These are phyloP conservation scores for Kappamyces sp. DNA, from an alignment of 192 early-diverging fungal genomes.

Conservation along the genomic window DNA sequence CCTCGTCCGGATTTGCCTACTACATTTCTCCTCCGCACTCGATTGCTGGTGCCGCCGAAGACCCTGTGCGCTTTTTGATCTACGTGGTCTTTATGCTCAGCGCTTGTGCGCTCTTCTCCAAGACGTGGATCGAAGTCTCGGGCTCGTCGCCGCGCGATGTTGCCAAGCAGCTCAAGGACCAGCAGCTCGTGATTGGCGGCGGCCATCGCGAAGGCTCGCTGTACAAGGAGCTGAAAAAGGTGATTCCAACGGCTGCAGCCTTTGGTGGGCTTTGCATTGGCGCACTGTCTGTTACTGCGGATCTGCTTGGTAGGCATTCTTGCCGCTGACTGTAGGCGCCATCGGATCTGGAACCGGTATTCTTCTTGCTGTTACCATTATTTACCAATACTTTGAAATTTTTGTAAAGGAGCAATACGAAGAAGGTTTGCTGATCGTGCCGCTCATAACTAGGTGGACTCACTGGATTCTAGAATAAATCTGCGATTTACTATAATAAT, in stretches of 20 bases:
- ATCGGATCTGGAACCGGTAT: conserved; percentile 99
- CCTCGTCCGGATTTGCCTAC: conserved; percentile 91
- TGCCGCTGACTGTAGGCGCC: conserved; percentile 52
- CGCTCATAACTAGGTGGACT: too few species aligned
- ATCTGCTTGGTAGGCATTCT: conserved; percentile 66
- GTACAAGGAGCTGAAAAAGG: conserved; percentile 99
- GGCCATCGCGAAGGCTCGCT: conserved; percentile 90
- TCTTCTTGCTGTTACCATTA: conserved; percentile 94
- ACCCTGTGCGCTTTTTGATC: conserved; percentile 92
- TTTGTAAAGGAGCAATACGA: conserved; percentile 90
- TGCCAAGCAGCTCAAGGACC: conserved; percentile 95
- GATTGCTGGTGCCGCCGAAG: conserved; percentile 72
- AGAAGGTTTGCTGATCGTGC: conserved; percentile 19
- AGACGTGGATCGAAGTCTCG: conserved; percentile 98
- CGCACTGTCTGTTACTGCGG: conserved; percentile 89
- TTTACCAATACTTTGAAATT: conserved; percentile 98
- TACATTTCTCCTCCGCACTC: conserved; percentile 95
- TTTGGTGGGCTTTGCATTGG: conserved; percentile 98
- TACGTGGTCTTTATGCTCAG: conserved; percentile 93
- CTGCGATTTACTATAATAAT: too few species aligned
- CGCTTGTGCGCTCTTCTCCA: conserved; percentile 93
- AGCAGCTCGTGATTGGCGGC: conserved; percentile 89
- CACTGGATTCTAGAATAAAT: too few species aligned
- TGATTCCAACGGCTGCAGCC: conserved; percentile 95
- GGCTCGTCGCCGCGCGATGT: conserved; percentile 97